Percentiles rank a stretch among this genome's conserved stretches.
Conservation (phyloP, 345 rosid species). For the Raphanus raphanistrum region DNA sequence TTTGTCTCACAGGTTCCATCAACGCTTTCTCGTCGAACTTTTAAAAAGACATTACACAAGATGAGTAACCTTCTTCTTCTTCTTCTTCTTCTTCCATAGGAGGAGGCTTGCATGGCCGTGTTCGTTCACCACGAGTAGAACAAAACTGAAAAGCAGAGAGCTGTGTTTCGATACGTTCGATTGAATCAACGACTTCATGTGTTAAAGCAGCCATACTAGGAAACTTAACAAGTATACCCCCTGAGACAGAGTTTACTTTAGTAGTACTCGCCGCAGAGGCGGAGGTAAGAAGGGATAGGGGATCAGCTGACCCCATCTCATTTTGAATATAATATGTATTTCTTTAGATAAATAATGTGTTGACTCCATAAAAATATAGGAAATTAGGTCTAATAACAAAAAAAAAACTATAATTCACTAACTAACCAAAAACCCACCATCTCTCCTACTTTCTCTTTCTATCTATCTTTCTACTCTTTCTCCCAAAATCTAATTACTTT, state of each 20-base stretch:
- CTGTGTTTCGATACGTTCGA: conserved; percentile 45
- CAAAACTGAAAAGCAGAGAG: conserved; percentile 42
- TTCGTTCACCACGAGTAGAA: conserved; percentile 20
- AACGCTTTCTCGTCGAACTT: background rate
- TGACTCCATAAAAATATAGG: too few species aligned
- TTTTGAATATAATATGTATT: too few species aligned
- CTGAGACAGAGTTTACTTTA: background rate
- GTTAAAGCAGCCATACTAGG: conserved; percentile 5
- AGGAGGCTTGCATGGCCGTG: background rate
- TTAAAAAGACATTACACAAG: conserved; percentile 8
- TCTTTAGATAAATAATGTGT: too few species aligned
- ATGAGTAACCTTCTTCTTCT: background rate
- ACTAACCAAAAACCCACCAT: too few species aligned
- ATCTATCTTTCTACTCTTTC: too few species aligned
- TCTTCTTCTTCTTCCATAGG: conserved; percentile 7
- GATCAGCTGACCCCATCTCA: too few species aligned
- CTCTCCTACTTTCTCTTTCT: too few species aligned
- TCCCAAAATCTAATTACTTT: too few species aligned
- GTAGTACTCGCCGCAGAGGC: too few species aligned
- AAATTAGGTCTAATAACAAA: too few species aligned
- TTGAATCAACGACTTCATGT: conserved; percentile 41
- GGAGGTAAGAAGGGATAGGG: too few species aligned
- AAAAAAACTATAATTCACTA: too few species aligned
- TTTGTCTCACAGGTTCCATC: conserved; percentile 25
- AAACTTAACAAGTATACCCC: background rate